Conservation (phyloP, 106 monocot species). For the Vanilla planifolia region DNA sequence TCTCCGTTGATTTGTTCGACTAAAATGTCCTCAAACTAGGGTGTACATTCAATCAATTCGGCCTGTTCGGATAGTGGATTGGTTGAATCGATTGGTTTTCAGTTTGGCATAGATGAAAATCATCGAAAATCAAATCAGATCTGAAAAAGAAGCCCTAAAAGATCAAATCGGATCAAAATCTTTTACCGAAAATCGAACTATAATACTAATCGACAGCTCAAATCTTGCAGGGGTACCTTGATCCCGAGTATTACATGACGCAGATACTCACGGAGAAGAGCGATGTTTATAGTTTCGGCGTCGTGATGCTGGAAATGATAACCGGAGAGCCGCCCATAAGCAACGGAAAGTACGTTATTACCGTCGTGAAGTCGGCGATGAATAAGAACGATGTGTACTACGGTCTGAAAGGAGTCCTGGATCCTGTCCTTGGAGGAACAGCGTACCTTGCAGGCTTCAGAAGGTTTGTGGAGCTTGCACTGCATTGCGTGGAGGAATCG, state of each 20-base stretch:
- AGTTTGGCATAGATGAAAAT: too few relatives aligned
- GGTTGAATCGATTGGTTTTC: too few relatives aligned
- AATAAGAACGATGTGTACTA: conserved; percentile 31
- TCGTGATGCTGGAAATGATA: conserved; percentile 74
- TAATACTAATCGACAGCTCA: too few relatives aligned
- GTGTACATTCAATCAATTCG: too few relatives aligned
- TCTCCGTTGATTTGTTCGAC: too few relatives aligned
- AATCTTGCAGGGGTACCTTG: conserved; percentile 65
- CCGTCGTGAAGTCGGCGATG: conserved; percentile 27
- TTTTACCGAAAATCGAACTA: too few relatives aligned
- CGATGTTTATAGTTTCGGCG: conserved; percentile 79
- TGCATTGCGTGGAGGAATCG: conserved; percentile 53
- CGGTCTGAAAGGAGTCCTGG: conserved; percentile 40
- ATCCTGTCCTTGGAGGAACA: conserved; percentile 30
- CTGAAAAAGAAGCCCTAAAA: too few relatives aligned
- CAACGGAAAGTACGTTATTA: conserved; percentile 44
- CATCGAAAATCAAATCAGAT: too few relatives aligned
- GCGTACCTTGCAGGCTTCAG: conserved; percentile 22
- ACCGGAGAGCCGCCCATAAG: conserved; percentile 41
- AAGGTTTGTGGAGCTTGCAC: conserved; percentile 45
- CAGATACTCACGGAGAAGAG: conserved; percentile 68
- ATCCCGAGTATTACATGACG: conserved; percentile 75
- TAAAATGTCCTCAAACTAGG: too few relatives aligned
- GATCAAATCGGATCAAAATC: too few relatives aligned
- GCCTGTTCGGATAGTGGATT: too few relatives aligned